These are phyloP conservation scores for Talaromyces sp. DNA, from an alignment of 2,329 filamentous ascomycete genomes.

Conservation along the genomic window DNA sequence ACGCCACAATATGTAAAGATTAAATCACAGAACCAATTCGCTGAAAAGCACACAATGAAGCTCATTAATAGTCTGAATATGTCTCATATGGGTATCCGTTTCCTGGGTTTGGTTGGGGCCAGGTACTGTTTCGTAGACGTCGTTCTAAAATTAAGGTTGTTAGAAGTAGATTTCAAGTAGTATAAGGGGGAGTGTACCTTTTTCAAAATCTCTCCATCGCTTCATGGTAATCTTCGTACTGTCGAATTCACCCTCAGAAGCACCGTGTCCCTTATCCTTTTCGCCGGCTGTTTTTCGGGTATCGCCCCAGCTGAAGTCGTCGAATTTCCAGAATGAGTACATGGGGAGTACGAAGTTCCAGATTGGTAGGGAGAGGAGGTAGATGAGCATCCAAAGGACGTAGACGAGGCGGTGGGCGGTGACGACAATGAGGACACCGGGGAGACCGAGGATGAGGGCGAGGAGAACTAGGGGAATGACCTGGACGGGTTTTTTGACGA, in stretches of 20 bases:
- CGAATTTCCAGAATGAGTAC: constrained; percentile 99
- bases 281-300: constrained; percentile 94
- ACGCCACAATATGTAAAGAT: constrained; percentile 12
- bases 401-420: constrained; percentile 94
- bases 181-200: constrained; percentile 52
- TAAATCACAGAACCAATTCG: constrained; percentile 14
- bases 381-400: constrained; percentile 95
- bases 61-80: constrained; percentile 41
- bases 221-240: constrained; percentile 99
- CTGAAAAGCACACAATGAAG: constrained; percentile 5
- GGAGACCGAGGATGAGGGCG: constrained; percentile 88
- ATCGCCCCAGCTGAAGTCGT: constrained; percentile 99
- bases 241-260: constrained; percentile 94
- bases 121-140: constrained; percentile 34
- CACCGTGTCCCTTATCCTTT: constrained; percentile 78
- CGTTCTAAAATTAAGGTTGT: constrained; percentile 36
- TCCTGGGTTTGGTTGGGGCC: constrained; percentile 29
- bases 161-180: constrained; percentile 7
- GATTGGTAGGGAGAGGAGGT: constrained; percentile 86
- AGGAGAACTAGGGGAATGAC: constrained; percentile 89
- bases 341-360: constrained; percentile 97
- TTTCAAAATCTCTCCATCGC: constrained; percentile 95
- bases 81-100: constrained; percentile 38
- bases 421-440: constrained; percentile 85
- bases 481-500: constrained; percentile 74